A percentile compares a stretch with the other conserved stretches of the same genome.
phyloP scores from a whole-genome alignment of 495 filamentous ascomycete species.

The Talaromyces nanjingensis region DNA sequence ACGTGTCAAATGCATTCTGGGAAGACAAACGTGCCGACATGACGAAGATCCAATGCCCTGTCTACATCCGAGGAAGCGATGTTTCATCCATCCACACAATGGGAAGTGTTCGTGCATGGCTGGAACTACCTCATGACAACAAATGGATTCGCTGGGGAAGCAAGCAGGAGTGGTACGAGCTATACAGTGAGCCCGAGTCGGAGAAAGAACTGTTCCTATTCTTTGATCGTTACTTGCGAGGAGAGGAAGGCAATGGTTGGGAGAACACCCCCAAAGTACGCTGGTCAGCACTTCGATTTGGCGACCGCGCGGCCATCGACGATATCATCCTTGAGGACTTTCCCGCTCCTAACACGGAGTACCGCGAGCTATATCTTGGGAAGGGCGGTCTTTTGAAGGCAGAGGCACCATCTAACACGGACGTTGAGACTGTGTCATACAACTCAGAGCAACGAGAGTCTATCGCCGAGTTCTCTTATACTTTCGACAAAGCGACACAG shows the following conservation, averaged over 20 bases:
- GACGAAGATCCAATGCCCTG: constrained; percentile 18
- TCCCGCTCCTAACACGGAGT: constrained; percentile 24
- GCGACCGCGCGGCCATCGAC: constrained; percentile 17
- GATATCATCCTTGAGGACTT: constrained; percentile 23
- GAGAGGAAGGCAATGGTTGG: constrained; percentile 31
- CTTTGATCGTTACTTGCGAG: constrained; percentile 34
- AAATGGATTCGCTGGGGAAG: constrained; percentile 27
- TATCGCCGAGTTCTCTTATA: constrained; percentile 25
- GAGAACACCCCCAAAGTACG: constrained; percentile 33
- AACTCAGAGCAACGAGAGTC: constrained; percentile 18
- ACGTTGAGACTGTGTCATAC: constrained; percentile 11
- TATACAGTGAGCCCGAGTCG: constrained; percentile 19
- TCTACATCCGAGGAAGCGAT: constrained; percentile 23
- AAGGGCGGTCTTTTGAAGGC: constrained; percentile 7
- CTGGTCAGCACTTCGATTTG: constrained; percentile 21
- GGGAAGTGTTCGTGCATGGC: constrained; percentile 29
- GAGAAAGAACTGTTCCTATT: constrained; percentile 24
- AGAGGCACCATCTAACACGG: neutral
- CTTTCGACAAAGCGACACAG: constrained; percentile 18
- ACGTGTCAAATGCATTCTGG: constrained; percentile 19
- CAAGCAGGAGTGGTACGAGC: constrained; percentile 37
- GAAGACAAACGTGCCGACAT: constrained; percentile 23
- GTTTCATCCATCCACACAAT: constrained; percentile 27
- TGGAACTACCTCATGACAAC: constrained; percentile 18
- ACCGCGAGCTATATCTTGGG: constrained; percentile 20